Evolutionary conservation across 768 basidiomycete genomes (phyloP), one percentile per base, ranked within the genome.

Genomic region (Mycena chlorophos): DNA sequence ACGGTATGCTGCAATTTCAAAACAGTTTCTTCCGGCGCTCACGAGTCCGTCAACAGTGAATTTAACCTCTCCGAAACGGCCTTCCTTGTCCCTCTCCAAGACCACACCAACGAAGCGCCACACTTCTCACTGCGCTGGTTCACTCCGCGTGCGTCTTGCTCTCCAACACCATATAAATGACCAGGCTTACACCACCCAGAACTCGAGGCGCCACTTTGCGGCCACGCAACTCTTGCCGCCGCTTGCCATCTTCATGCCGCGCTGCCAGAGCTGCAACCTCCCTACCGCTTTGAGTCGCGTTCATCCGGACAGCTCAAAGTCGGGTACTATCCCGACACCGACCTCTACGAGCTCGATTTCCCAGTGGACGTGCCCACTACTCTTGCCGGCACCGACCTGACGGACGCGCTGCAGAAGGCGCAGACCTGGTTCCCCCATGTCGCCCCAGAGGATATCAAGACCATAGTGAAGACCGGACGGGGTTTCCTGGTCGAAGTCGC

Each of bases 61-160:
- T 61, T 61, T 26, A 54, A 56, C 25, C 59, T 61, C 37, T 61
- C 59, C 1, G 59, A 61, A 38, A 61, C 55, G 5, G 59, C 59
- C 20, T 61, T 61, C 22, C 29, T 61, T 5, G 42, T 61, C 14
- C 59, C 59, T 2, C 55, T 61, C 31, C 52, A 50, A 1, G 59
- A 61, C 52, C 59, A 61, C 43, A 39, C 42, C 14, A 39, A 46
- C 6, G 55, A 56, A 17, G 59, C 52, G 17, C 59, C 59, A 30
- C 59, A 61, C 40, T 61, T 57, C 26, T 56, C 55, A 4, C 26
- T 61, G 28, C 55, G 59, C 4, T 61, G 55, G 59, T 61, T 61
- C 38, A 61, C 59, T 1, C 59, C 59, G 5, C 17, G 59, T 42
- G 13, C 40, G 43, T 27, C 8, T 45, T 52, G 12, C 27, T 5